Percentiles rank a stretch among this genome's conserved stretches.
Conservation (phyloP, 1,284 basidiomycete species). For the Rhodotorula sp. region DNA sequence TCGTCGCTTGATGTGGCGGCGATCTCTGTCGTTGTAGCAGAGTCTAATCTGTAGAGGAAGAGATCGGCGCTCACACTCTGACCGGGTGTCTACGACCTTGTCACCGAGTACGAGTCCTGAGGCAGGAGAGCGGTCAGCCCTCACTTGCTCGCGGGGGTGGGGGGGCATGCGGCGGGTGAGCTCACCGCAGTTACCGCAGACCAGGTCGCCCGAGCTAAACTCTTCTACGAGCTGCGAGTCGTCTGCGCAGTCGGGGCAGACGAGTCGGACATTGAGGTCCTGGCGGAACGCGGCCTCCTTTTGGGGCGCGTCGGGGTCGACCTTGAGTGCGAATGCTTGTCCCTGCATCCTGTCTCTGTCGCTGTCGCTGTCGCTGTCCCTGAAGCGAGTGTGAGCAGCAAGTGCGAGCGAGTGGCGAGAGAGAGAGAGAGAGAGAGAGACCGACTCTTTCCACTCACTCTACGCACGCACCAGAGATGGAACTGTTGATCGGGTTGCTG, state of each 20-base stretch:
- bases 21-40: neutral
- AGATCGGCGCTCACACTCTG: constrained; percentile 65
- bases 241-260: constrained; percentile 91
- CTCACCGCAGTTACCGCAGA: constrained; percentile 93
- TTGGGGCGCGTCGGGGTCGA: constrained; percentile 26
- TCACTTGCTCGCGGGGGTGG: neutral
- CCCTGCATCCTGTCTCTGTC: neutral
- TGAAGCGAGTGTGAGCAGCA: neutral
- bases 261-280: constrained; percentile 82
- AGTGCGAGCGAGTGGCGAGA: neutral
- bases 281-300: constrained; percentile 49
- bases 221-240: constrained; percentile 95
- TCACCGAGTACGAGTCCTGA: constrained; percentile 72
- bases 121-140: neutral
- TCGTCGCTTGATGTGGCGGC: neutral
- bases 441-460: neutral
- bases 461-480: constrained; percentile 10
- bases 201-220: constrained; percentile 94
- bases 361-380: no score
- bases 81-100: constrained; percentile 93
- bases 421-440: neutral
- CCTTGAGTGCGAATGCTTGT: constrained; percentile 35
- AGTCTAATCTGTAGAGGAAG: neutral
- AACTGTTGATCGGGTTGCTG: constrained; percentile 75
- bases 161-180: no score